Base-by-base conservation (phyloP, 148 eudicot genomes). In the Rhododendron griersonianum region DNA sequence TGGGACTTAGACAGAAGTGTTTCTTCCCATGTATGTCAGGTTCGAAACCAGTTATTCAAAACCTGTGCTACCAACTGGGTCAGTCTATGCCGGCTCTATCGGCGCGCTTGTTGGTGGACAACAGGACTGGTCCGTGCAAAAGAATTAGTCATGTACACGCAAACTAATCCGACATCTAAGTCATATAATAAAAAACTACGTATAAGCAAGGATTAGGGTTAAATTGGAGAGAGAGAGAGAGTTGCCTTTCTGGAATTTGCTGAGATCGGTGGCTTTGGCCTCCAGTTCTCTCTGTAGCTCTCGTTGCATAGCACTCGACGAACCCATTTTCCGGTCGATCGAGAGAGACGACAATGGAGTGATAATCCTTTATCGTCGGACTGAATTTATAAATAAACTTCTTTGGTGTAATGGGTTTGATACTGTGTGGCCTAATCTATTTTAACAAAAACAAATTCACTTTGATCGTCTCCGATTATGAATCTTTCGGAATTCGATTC, bases 161-260 rank as follows among this genome's bases (percentile, higher is more conserved):
- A 59, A 59, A 5, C 25, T 59, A 59, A 59, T 19, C 65, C 65
- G 1, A 57, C 21, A 1, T 59, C 65, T 1, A 59, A 59, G n/a
- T 59, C 4, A 21, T 59, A 5, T 5, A 59, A 21, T 5, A 59
- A 59, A 57, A 57, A 16, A 1, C 1, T 59, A 59, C 0, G 50
- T 0, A 51, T 14, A 13, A 3, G 25, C 16, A 7, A 84, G 86
- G 86, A 80, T 76, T 76, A 84, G 71, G 86, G 37, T 75, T 53
- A 37, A 35, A 69, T 10, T 10, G 19, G 67, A 33, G 83, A 45
- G 35, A 21, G n/a, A 16, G 85, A 83, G 74, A 59, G 65, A 19
- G 39, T 76, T 55, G 73, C 86, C 86, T 75, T 84, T 84, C 86
- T 84, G 86, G 37, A 84, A 71, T 76, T 84, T 84, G 39, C 81